Evolutionary conservation across 164 flowering plant species (phyloP).

Genomic region (Vitis amurensis): DNA sequence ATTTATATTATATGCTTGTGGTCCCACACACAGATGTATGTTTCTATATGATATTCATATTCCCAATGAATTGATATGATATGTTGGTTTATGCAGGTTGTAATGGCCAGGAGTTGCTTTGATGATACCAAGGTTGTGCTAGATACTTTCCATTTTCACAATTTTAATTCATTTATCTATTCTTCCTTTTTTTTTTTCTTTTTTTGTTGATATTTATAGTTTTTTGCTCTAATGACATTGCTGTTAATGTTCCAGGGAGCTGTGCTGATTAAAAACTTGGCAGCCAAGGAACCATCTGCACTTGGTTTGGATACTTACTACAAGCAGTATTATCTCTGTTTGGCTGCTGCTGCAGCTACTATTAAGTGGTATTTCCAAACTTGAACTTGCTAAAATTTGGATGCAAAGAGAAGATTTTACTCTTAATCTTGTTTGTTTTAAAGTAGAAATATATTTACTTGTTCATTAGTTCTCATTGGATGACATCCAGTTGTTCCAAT

Average conservation of each 20-base stretch:
- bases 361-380: constrained; percentile 69
- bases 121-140: constrained; percentile 91
- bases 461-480: not conserved
- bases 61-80: not conserved
- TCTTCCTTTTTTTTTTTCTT: no score
- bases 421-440: not conserved
- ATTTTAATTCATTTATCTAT: not conserved
- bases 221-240: constrained; percentile 8
- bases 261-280: constrained; percentile 72
- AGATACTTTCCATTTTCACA: constrained; percentile 5
- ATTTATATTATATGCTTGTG: no score
- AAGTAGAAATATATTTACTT: not conserved
- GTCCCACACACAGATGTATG: not conserved
- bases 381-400: constrained; percentile 8
- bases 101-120: constrained; percentile 87
- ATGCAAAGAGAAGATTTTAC: not conserved
- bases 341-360: constrained; percentile 94
- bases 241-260: constrained; percentile 61
- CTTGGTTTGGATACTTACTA: constrained; percentile 92
- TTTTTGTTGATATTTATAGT: not conserved
- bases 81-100: constrained; percentile 46
- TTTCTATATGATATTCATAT: not conserved
- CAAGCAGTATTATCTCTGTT: constrained; percentile 97
- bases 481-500: not conserved
- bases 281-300: constrained; percentile 90